phyloP scores from a whole-genome alignment of 345 rosid species.

The Litchi chinensis region DNA sequence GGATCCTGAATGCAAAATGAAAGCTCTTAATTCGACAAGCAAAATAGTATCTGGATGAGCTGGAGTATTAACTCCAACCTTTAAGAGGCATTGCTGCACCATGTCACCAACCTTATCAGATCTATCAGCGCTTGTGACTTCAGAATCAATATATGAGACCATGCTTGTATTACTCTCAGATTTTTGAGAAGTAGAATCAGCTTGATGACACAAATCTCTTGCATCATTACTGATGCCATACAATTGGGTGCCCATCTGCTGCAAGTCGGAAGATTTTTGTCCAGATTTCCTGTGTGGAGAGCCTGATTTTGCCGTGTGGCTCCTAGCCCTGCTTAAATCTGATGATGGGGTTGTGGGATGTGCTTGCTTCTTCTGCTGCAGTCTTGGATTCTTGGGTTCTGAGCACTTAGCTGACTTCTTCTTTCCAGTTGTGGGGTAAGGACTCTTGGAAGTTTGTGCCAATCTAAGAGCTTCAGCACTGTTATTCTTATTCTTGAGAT shows the following conservation, averaged over 20 bases:
- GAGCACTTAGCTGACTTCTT: constrained; percentile 42
- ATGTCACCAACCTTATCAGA: constrained; percentile 36
- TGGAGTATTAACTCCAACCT: constrained; percentile 42
- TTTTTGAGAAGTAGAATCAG: constrained; percentile 42
- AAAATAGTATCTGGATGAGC: constrained; percentile 14
- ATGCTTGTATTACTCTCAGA: constrained; percentile 60
- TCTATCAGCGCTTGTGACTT: constrained; percentile 63
- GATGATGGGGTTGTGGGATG: constrained; percentile 39
- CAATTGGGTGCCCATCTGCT: constrained; percentile 43
- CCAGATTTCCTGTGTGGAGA: constrained; percentile 43
- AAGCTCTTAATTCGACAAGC: constrained; percentile 22
- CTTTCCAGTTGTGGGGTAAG: constrained; percentile 31
- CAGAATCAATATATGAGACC: constrained; percentile 57
- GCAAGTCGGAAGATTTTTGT: constrained; percentile 36
- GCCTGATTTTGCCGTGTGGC: constrained; percentile 47
- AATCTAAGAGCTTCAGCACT: constrained; percentile 27
- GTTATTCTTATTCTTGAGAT: constrained; percentile 37
- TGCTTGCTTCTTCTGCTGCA: constrained; percentile 53
- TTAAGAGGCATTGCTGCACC: constrained; percentile 40
- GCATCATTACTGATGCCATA: constrained; percentile 49
- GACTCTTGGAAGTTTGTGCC: constrained; percentile 40
- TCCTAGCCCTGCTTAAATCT: constrained; percentile 45
- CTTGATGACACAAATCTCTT: constrained; percentile 50
- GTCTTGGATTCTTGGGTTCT: constrained; percentile 51
- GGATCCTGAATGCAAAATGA: constrained; percentile 52